Conservation (phyloP, 345 rosid species). For the Trapa bicornis region DNA sequence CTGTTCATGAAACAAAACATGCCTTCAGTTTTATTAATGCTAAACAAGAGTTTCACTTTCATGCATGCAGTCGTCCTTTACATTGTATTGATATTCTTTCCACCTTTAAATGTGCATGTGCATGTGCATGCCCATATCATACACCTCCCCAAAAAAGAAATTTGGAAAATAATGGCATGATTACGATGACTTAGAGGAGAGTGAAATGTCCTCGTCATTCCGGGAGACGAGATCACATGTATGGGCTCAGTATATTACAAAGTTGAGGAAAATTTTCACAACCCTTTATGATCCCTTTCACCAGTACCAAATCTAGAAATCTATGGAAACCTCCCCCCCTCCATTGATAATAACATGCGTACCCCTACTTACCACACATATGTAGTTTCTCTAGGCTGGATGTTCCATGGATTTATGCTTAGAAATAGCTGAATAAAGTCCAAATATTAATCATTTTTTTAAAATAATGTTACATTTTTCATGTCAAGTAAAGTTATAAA, state of each 20-base stretch:
- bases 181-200: not conserved
- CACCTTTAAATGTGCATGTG: no score
- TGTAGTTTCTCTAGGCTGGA: not conserved
- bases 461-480: no score
- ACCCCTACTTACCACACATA: not conserved
- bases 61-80: no score
- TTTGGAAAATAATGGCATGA: not conserved
- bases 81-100: no score
- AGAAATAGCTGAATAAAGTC: no score
- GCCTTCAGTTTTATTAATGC: no score
- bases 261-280: constrained; percentile 25
- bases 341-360: constrained; percentile 3
- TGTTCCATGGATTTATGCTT: not conserved
- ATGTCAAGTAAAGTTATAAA: no score
- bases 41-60: no score
- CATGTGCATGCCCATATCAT: not conserved
- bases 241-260: constrained; percentile 26
- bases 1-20: no score
- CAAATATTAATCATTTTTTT: no score
- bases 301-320: constrained; percentile 34
- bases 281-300: constrained; percentile 24
- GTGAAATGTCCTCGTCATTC: constrained; percentile 13
- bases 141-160: not conserved
- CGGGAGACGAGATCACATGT: constrained; percentile 37
- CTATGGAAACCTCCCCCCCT: constrained; percentile 18